phyloP scores from a whole-genome alignment of 768 basidiomycete species.

The Boletus sp. region DNA sequence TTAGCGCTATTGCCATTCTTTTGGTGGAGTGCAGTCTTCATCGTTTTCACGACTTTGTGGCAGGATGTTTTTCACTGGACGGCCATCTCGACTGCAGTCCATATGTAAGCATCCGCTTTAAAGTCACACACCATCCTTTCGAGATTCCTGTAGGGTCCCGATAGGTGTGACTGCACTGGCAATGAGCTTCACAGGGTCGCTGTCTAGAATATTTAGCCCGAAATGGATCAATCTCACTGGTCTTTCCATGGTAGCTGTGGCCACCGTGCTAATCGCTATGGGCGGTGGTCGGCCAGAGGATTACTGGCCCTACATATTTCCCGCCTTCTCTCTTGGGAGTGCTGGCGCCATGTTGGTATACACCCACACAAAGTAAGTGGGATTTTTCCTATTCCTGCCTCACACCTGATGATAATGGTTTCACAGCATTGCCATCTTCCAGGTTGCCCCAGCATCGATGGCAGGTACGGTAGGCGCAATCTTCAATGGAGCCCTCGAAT shows the following conservation, averaged over 20 bases:
- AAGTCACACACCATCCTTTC: neutral
- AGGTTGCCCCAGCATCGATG: conserved; percentile 45
- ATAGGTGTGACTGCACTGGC: conserved; percentile 40
- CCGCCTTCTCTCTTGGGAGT: conserved; percentile 49
- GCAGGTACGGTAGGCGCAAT: conserved; percentile 56
- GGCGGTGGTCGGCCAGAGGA: conserved; percentile 38
- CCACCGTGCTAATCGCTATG: conserved; percentile 42
- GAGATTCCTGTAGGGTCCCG: conserved; percentile 35
- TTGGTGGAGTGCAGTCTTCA: conserved; percentile 40
- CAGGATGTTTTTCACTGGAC: conserved; percentile 43
- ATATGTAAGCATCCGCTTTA: conserved; percentile 32
- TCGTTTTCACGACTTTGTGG: conserved; percentile 39
- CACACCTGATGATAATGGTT: neutral
- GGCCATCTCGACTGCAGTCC: conserved; percentile 38
- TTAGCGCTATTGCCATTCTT: conserved; percentile 39
- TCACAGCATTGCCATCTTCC: conserved; percentile 49
- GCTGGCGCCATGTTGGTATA: conserved; percentile 46
- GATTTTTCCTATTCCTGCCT: neutral
- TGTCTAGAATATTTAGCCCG: conserved; percentile 36
- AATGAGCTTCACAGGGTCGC: conserved; percentile 38
- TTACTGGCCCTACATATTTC: conserved; percentile 50
- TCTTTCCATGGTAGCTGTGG: conserved; percentile 35
- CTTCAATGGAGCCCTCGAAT: conserved; percentile 52
- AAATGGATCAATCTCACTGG: conserved; percentile 50
- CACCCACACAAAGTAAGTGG: conserved; percentile 47